Evolutionary conservation across 805 yeast genomes (phyloP).

Genomic region (Metschnikowia continentalis): DNA sequence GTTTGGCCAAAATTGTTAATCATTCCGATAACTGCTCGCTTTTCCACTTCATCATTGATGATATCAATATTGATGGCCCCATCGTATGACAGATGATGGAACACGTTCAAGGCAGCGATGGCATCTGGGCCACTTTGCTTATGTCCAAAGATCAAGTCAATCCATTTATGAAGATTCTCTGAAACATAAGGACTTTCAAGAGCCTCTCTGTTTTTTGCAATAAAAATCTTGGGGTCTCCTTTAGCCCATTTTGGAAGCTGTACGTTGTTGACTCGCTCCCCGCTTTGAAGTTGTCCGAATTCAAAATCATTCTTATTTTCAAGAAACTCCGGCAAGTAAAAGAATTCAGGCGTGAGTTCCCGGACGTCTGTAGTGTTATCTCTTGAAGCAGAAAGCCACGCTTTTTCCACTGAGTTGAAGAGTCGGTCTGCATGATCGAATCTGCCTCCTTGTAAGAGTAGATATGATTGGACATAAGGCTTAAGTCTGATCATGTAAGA

Average conservation of each 20-base stretch:
- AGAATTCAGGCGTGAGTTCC: conserved; percentile 84
- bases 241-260: conserved; percentile 81
- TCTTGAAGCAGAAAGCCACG: conserved; percentile 75
- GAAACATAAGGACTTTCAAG: conserved; percentile 80
- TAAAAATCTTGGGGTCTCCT: conserved; percentile 67
- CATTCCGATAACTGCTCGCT: conserved; percentile 73
- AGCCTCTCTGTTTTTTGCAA: conserved; percentile 75
- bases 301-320: conserved; percentile 60
- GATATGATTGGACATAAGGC: conserved; percentile 78
- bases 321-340: conserved; percentile 74
- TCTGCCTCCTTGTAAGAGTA: conserved; percentile 78
- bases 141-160: conserved; percentile 76
- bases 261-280: conserved; percentile 59
- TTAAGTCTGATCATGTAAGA: conserved; percentile 71
- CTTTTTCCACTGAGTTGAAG: conserved; percentile 67
- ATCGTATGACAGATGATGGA: conserved; percentile 78
- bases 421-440: conserved; percentile 87
- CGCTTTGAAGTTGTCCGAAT: conserved; percentile 66
- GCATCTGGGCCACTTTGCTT: conserved; percentile 76
- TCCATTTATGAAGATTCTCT: conserved; percentile 74
- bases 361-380: conserved; percentile 86
- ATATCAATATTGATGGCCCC: conserved; percentile 78
- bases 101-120: conserved; percentile 63
- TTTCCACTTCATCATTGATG: conserved; percentile 68
- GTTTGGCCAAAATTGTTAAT: conserved; percentile 93